These are phyloP conservation scores for Penicillium griseofulvum DNA, from an alignment of 2,329 filamentous ascomycete genomes.

Conservation along the genomic window DNA sequence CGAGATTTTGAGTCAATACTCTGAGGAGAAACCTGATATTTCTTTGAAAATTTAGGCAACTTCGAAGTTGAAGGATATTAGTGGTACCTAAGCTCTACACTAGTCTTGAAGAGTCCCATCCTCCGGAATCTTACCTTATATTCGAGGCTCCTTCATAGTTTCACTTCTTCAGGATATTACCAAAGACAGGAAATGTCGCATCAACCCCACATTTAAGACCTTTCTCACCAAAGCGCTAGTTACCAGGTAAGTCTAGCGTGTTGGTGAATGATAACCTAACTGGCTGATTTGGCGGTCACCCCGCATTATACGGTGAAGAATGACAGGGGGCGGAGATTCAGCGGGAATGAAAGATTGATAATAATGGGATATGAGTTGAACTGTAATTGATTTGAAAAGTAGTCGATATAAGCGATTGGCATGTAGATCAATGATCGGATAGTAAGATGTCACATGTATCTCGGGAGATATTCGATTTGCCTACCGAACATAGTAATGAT, in stretches of 20 bases:
- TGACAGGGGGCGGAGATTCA: slow-evolving; percentile 23
- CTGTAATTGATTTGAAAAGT: not conserved
- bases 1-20: not conserved
- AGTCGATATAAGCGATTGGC: not conserved
- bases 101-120: slow-evolving; percentile 11
- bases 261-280: not conserved
- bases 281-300: slow-evolving; percentile 9
- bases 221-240: slow-evolving; percentile 4
- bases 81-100: not conserved
- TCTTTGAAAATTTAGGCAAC: not conserved
- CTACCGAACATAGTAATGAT: not conserved
- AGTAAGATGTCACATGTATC: not conserved
- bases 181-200: not conserved
- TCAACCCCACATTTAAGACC: slow-evolving; percentile 6
- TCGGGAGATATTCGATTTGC: slow-evolving; percentile 2
- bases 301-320: not conserved
- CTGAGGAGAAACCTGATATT: not conserved
- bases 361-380: too few species aligned
- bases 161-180: slow-evolving; percentile 1
- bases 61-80: not conserved
- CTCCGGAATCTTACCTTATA: slow-evolving; percentile 4
- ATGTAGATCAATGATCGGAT: not conserved
- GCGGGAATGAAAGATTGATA: too few species aligned
- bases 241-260: not conserved
- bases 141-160: slow-evolving; percentile 5